phyloP scores from a whole-genome alignment of 306 rosid genomes.

The Glycine tomentella region DNA sequence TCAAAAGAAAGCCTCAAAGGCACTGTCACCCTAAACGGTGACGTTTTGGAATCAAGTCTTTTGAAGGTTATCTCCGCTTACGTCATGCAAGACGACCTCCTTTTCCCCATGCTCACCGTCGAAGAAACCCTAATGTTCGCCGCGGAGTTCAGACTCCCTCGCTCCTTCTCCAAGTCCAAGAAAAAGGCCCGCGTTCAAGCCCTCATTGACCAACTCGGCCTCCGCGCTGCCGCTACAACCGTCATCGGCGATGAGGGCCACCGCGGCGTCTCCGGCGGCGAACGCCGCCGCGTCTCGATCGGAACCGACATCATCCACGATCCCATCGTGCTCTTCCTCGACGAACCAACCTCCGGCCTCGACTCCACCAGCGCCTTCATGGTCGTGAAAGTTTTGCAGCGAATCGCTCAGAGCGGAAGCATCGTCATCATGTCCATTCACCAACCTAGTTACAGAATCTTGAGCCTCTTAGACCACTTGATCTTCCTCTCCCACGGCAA shows the following conservation, averaged over 20 bases:
- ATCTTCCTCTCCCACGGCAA: slow-evolving; percentile 88
- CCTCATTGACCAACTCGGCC: slow-evolving; percentile 81
- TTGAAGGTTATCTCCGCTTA: slow-evolving; percentile 84
- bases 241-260: slow-evolving; percentile 93
- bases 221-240: slow-evolving; percentile 68
- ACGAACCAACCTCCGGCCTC: slow-evolving; percentile 91
- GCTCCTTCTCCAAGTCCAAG: slow-evolving; percentile 75
- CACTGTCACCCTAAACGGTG: slow-evolving; percentile 62
- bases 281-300: slow-evolving; percentile 88
- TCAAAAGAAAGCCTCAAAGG: slow-evolving; percentile 83
- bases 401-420: slow-evolving; percentile 91
- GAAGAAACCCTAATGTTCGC: slow-evolving; percentile 96
- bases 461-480: slow-evolving; percentile 70
- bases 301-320: slow-evolving; percentile 93
- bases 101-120: slow-evolving; percentile 94
- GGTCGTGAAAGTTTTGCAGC: slow-evolving; percentile 88
- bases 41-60: slow-evolving; percentile 64
- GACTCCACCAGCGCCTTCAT: slow-evolving; percentile 94
- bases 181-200: slow-evolving; percentile 83
- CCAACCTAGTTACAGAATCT: slow-evolving; percentile 89
- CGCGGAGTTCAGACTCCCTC: slow-evolving; percentile 87
- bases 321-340: slow-evolving; percentile 82
- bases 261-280: slow-evolving; percentile 90
- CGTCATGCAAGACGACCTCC: slow-evolving; percentile 97
- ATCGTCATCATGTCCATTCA: slow-evolving; percentile 83